Evolutionary conservation across 192 early-diverging fungal species (phyloP).

Genomic region (Coemansia aciculifera): DNA sequence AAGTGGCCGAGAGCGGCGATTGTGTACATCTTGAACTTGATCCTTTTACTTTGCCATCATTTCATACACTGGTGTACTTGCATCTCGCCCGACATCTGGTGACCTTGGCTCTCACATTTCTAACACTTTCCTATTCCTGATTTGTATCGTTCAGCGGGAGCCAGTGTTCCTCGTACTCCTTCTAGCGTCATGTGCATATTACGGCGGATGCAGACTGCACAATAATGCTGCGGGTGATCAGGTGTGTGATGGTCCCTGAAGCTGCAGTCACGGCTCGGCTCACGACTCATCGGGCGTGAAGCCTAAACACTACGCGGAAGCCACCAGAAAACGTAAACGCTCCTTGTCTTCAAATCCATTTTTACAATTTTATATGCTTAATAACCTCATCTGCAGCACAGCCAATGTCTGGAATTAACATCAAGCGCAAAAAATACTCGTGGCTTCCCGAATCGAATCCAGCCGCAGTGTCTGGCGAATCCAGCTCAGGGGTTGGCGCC

Average conservation of each 20-base stretch:
- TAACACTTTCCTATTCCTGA: too few species aligned
- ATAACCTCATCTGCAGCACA: neutral
- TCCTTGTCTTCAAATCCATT: neutral
- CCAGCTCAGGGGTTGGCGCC: neutral
- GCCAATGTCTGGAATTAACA: slow-evolving; percentile 35
- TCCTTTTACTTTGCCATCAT: neutral
- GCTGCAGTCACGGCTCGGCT: neutral
- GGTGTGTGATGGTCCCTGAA: neutral
- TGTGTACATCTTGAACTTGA: neutral
- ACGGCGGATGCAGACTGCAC: neutral
- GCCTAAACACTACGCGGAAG: neutral
- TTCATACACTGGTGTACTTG: neutral
- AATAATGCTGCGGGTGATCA: neutral
- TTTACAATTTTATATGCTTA: neutral
- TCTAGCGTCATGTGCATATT: neutral
- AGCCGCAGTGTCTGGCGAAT: slow-evolving; percentile 43
- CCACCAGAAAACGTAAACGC: neutral
- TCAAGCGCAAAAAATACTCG: slow-evolving; percentile 53
- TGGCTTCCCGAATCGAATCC: slow-evolving; percentile 55
- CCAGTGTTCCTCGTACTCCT: too few species aligned
- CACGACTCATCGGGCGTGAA: neutral
- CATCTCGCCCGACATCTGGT: neutral
- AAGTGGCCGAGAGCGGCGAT: neutral
- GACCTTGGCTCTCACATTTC: too few species aligned
- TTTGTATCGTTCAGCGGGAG: too few species aligned